These are phyloP conservation scores for Ogataea paradorogensis DNA, from an alignment of 805 yeast genomes.

Conservation along the genomic window DNA sequence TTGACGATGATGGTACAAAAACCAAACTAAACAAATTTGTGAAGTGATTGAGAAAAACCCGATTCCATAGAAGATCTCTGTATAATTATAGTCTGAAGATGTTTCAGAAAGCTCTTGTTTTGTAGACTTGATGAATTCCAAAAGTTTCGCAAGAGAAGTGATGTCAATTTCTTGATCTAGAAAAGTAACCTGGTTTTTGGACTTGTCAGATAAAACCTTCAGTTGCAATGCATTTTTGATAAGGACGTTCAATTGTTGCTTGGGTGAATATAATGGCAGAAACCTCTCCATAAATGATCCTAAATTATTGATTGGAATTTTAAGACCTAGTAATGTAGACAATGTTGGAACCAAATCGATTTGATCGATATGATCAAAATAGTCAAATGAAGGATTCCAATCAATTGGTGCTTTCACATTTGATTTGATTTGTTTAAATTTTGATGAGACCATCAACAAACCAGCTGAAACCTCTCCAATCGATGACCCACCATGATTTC, in stretches of 20 bases:
- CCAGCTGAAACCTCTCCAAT: conserved; percentile 90
- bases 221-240: conserved; percentile 60
- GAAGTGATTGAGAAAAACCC: conserved; percentile 32
- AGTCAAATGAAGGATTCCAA: conserved; percentile 45
- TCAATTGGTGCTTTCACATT: conserved; percentile 37
- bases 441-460: conserved; percentile 63
- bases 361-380: conserved; percentile 54
- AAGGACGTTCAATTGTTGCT: conserved; percentile 37
- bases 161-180: conserved; percentile 18
- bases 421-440: conserved; percentile 37
- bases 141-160: conserved; percentile 8
- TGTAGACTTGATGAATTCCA: conserved; percentile 39
- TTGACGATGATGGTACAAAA: conserved; percentile 18
- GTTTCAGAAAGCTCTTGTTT: conserved; percentile 53
- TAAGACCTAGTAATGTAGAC: conserved; percentile 56
- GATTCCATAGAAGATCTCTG: conserved; percentile 45
- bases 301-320: conserved; percentile 68
- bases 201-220: conserved; percentile 43
- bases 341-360: conserved; percentile 74
- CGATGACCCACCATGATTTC: conserved; percentile 97
- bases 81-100: conserved; percentile 71
- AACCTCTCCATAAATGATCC: conserved; percentile 68
- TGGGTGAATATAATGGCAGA: conserved; percentile 47
- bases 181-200: conserved; percentile 25
- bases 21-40: conserved; percentile 27